phyloP scores from a whole-genome alignment of 1,284 basidiomycete genomes.

The Spongiforma sp. region DNA sequence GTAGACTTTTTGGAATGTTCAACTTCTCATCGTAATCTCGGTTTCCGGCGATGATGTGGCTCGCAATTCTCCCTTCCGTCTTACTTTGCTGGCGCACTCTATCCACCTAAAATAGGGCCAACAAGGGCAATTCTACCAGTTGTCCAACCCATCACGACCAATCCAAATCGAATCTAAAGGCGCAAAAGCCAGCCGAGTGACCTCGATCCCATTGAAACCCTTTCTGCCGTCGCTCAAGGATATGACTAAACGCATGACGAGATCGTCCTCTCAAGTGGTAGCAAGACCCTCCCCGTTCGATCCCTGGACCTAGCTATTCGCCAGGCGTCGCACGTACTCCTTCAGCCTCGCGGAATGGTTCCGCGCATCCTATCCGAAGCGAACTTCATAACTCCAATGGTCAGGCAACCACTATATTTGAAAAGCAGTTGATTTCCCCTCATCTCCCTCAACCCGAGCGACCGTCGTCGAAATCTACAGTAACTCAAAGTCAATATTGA shows the following conservation, averaged over 20 bases:
- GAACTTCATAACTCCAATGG: not conserved
- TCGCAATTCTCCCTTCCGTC: constrained; percentile 61
- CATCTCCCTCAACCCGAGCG: constrained; percentile 14
- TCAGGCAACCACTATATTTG: constrained; percentile 3
- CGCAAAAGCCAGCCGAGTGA: constrained; percentile 54
- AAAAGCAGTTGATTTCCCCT: constrained; percentile 14
- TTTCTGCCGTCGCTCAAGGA: constrained; percentile 71
- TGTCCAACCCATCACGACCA: constrained; percentile 25
- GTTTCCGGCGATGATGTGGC: constrained; percentile 33
- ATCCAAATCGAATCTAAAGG: constrained; percentile 19
- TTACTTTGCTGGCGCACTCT: constrained; percentile 59
- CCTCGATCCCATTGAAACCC: constrained; percentile 62
- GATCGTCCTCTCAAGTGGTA: constrained; percentile 43
- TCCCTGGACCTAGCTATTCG: constrained; percentile 1
- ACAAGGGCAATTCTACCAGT: constrained; percentile 5
- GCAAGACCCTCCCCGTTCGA: constrained; percentile 13
- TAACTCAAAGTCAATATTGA: constrained; percentile 37
- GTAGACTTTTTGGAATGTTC: constrained; percentile 7
- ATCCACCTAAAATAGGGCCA: constrained; percentile 20
- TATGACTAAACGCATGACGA: constrained; percentile 74
- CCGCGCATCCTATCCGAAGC: constrained; percentile 8
- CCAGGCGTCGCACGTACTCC: constrained; percentile 22
- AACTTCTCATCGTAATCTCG: constrained; percentile 31
- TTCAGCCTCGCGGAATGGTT: constrained; percentile 25
- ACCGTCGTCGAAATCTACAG: not conserved